Evolutionary conservation across 768 basidiomycete genomes (phyloP).

Genomic region (Macrolepiota fuliginosa): DNA sequence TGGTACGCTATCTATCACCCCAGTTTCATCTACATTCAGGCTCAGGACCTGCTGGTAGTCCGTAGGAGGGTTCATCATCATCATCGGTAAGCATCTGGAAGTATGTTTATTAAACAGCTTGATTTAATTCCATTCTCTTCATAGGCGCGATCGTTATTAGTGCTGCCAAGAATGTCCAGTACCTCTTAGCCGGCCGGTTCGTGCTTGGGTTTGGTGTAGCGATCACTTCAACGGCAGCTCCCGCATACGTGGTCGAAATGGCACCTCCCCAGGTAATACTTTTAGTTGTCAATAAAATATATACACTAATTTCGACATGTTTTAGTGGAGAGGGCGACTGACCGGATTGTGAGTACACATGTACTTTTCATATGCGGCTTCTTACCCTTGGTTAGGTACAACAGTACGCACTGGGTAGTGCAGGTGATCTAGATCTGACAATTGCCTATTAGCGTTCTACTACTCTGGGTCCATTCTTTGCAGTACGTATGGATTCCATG

Average conservation of each 20-base stretch:
- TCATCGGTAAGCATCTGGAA: constrained; percentile 25
- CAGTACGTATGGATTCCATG: constrained; percentile 25
- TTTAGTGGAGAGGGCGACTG: constrained; percentile 46
- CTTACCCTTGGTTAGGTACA: constrained; percentile 24
- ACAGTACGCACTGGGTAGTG: constrained; percentile 21
- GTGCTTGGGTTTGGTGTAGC: constrained; percentile 54
- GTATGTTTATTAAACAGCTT: too few species aligned
- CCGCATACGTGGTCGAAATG: constrained; percentile 55
- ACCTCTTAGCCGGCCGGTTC: constrained; percentile 52
- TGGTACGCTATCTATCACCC: constrained; percentile 26
- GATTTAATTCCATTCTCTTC: background rate
- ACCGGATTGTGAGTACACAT: constrained; percentile 42
- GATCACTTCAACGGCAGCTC: constrained; percentile 40
- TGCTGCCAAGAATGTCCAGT: constrained; percentile 37
- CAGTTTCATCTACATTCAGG: background rate
- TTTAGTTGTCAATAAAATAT: background rate
- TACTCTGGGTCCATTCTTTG: constrained; percentile 43
- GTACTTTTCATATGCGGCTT: constrained; percentile 2
- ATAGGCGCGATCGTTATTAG: constrained; percentile 44
- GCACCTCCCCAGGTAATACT: constrained; percentile 47
- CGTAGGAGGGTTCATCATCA: constrained; percentile 36
- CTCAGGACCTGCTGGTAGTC: constrained; percentile 23
- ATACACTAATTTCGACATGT: background rate
- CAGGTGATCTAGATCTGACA: background rate
- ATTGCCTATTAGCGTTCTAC: constrained; percentile 37